A percentile compares a stretch with the other conserved stretches of the same genome.
These are phyloP conservation scores for Backusella tuberculispora DNA, from an alignment of 192 early-diverging fungal genomes.

Conservation along the genomic window DNA sequence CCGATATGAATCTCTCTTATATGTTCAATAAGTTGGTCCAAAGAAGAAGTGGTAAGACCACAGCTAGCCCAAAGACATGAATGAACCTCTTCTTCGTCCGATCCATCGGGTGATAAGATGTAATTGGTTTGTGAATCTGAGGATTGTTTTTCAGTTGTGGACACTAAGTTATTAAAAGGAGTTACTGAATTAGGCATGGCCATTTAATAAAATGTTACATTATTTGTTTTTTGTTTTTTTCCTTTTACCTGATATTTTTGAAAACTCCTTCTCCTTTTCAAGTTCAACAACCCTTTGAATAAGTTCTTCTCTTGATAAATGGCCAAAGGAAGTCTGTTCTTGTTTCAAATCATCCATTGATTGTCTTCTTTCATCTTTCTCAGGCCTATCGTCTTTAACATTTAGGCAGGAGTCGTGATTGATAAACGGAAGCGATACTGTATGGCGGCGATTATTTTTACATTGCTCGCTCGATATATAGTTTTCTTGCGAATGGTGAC, in stretches of 20 bases:
- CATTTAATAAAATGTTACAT: background rate
- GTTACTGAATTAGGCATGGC: too few relatives aligned
- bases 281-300: constrained; percentile 31
- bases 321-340: background rate
- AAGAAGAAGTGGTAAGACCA: background rate
- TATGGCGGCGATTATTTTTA: constrained; percentile 5
- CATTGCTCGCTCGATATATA: background rate
- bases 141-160: background rate
- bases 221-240: background rate
- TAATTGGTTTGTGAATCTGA: background rate
- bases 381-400: too few relatives aligned
- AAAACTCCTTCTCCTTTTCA: constrained; percentile 26
- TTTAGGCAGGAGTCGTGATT: too few relatives aligned
- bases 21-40: constrained; percentile 44
- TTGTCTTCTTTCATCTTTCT: background rate
- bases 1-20: constrained; percentile 56
- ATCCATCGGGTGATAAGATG: background rate
- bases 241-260: constrained; percentile 2
- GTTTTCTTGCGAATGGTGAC: constrained; percentile 2
- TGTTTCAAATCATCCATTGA: background rate
- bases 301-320: constrained; percentile 30
- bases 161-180: background rate
- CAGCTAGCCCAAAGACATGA: constrained; percentile 19
- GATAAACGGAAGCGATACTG: background rate
- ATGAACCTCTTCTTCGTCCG: constrained; percentile 13